Evolutionary conservation across 345 rosid species (phyloP).

Genomic region (Syzygium aromaticum): DNA sequence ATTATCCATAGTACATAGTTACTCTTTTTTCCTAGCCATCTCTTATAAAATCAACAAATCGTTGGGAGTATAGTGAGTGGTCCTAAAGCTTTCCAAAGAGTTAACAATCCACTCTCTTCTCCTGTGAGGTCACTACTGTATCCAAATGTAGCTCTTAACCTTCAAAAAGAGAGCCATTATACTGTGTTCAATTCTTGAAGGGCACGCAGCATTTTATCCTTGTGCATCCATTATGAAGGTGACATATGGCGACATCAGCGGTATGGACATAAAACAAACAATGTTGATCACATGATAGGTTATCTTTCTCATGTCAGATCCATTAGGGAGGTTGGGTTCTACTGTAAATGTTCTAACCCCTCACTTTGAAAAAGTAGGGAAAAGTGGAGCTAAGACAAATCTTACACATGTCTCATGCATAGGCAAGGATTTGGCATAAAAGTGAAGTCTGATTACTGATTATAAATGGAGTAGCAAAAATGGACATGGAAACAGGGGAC

Average conservation of each 20-base stretch:
- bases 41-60: not conserved
- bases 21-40: not conserved
- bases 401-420: not conserved
- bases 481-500: not conserved
- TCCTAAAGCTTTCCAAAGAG: not conserved
- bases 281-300: not conserved
- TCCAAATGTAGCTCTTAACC: not conserved
- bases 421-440: not conserved
- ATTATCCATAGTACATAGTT: not conserved
- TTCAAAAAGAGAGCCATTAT: not conserved
- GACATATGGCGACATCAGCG: not conserved
- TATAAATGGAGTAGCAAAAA: not conserved
- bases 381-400: not conserved
- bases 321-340: not conserved
- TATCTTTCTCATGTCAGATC: not conserved
- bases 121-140: not conserved
- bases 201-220: not conserved
- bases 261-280: not conserved
- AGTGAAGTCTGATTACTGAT: not conserved
- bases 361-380: not conserved
- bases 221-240: not conserved
- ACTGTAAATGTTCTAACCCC: not conserved
- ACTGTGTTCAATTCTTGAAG: not conserved
- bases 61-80: not conserved
- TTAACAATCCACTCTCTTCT: not conserved